Evolutionary conservation across 495 filamentous ascomycete genomes (phyloP).

Genomic region (Xylaria intraflava): DNA sequence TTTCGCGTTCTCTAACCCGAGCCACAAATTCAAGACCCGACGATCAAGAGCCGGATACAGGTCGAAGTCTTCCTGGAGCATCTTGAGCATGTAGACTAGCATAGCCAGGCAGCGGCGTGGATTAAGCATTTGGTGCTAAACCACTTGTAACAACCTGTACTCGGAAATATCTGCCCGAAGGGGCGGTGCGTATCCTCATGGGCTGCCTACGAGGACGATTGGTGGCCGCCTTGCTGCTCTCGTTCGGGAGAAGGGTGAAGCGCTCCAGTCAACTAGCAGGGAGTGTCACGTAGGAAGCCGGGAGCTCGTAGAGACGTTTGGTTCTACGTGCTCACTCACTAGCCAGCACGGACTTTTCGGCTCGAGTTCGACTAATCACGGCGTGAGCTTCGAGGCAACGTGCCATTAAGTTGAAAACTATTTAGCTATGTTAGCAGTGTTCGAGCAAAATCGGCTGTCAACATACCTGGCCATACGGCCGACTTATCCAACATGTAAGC

Average conservation of each 20-base stretch:
- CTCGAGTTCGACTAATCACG: slow-evolving; percentile 63
- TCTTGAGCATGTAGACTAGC: not conserved
- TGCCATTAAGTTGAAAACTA: slow-evolving; percentile 84
- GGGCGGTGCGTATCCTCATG: not conserved
- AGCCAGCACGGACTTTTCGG: slow-evolving; percentile 54
- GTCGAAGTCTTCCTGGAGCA: not conserved
- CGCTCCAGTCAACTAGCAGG: slow-evolving; percentile 7
- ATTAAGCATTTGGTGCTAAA: not conserved
- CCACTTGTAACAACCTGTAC: not conserved
- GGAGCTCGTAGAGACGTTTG: not conserved
- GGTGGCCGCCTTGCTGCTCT: not conserved
- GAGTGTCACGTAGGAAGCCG: not conserved
- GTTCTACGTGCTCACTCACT: slow-evolving; percentile 17
- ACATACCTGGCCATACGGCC: slow-evolving; percentile 86
- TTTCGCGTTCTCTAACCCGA: not conserved
- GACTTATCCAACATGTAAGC: slow-evolving; percentile 86
- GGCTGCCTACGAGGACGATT: not conserved
- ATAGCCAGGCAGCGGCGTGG: not conserved
- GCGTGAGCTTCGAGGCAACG: slow-evolving; percentile 81
- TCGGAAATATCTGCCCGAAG: not conserved
- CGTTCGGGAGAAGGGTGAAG: not conserved
- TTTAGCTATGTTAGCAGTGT: not conserved
- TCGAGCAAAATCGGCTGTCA: slow-evolving; percentile 1
- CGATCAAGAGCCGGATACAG: not conserved
- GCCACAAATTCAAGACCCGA: not conserved